Base-by-base conservation (phyloP, 768 basidiomycete genomes). In the Megacollybia marginata region DNA sequence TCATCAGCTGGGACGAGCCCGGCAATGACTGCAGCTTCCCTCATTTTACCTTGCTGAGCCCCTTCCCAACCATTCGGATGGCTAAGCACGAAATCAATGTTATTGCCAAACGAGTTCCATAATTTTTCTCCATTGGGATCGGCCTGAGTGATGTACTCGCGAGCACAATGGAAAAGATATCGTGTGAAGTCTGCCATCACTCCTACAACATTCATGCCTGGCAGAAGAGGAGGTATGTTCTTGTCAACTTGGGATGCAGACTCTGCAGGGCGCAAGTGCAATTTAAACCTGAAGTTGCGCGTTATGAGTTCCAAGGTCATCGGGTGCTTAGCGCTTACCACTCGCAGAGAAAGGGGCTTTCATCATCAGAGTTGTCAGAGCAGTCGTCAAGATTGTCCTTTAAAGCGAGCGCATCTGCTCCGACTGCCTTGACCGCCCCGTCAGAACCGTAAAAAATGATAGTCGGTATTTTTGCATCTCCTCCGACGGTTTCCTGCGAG, bases 11-110 rank as follows among this genome's bases (percentile, higher is more conserved):
- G 62, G 10, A 84, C 64, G 18, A 85, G 67, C 8, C 78, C 76
- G 0, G 79, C 82, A 16, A 59, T 49, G 1, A 74, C 63, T 0
- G 79, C 78, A 1, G 82, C 82, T 19, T 61, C 60, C 4, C 82
- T 73, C 65, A 84, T 79, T 55, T 73, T 66, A 19, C 63, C 64
- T 53, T 84, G 83, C 55, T 85, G 82, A 1, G 59, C 62, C 1
- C 79, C 78, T 53, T 76, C 82, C 82, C 82, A 85, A 0, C 79
- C 82, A 54, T 83, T 83, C 5, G 82, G 82, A 54, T 83, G 82
- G 1, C 73, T 72, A 13, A 84, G 68, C 5, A 85, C 68, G 50
- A 74, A 78, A 32, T 79, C 70, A 28, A 77, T 70, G 7, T 53
- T 62, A 13, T 62, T 54, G 53, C 73, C 65, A 7, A 80, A 52